Evolutionary conservation across 208 protist genomes (phyloP).

Genomic region (Leishmania mexicana): DNA sequence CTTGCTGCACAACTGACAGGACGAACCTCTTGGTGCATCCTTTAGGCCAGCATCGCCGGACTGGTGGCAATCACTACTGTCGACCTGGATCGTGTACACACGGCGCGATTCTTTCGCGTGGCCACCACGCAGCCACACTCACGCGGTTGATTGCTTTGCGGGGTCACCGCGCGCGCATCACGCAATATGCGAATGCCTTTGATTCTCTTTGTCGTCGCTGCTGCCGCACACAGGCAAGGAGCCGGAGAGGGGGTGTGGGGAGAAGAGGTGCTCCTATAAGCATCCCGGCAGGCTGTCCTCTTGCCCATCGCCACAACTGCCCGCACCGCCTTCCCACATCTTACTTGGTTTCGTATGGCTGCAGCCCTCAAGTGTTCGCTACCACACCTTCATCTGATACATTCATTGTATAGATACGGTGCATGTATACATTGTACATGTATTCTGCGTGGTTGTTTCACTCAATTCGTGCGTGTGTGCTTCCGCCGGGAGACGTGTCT

Average conservation of each 20-base stretch:
- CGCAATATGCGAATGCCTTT: no score
- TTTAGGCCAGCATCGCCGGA: not conserved
- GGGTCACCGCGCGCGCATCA: not conserved
- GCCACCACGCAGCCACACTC: not conserved
- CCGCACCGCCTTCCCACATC: not conserved
- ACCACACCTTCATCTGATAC: no score
- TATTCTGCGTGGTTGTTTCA: not conserved
- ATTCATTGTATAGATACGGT: no score
- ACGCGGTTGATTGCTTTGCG: no score
- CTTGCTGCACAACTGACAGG: not conserved
- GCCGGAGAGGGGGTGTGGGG: not conserved
- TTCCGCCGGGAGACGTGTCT: not conserved
- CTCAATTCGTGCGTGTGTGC: not conserved
- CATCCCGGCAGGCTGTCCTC: not conserved
- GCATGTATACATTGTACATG: not conserved
- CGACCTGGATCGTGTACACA: not conserved
- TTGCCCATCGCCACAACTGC: not conserved
- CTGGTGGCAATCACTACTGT: not conserved
- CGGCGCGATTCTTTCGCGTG: not conserved
- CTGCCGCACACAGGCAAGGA: not conserved
- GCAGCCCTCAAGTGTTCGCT: not conserved
- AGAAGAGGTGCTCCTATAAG: not conserved
- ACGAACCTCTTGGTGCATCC: not conserved
- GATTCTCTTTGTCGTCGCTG: not conserved
- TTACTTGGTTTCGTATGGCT: not conserved